Evolutionary conservation across 768 basidiomycete genomes (phyloP).

Genomic region (Collybia nuda): DNA sequence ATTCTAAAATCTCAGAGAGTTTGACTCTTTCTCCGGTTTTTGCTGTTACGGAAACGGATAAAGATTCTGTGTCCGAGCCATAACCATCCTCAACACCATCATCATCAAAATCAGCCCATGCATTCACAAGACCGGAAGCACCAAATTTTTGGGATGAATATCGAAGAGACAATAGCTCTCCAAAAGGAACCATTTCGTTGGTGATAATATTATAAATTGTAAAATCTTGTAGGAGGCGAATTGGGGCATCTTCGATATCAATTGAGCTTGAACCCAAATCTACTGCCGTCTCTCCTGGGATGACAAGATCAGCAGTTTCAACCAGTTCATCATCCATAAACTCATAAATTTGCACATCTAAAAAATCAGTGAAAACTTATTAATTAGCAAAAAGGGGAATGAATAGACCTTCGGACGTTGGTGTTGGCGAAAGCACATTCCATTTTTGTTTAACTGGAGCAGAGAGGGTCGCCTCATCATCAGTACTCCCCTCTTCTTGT

Average conservation of each 20-base stretch:
- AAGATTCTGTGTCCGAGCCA: slow-evolving; percentile 28
- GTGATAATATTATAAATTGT: slow-evolving; percentile 44
- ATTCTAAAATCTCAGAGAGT: slow-evolving; percentile 43
- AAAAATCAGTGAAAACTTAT: background rate
- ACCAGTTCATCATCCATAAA: slow-evolving; percentile 26
- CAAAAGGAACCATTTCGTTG: slow-evolving; percentile 37
- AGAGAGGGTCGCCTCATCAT: background rate
- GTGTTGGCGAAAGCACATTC: too few relatives aligned
- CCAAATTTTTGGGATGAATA: slow-evolving; percentile 22
- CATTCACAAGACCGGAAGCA: slow-evolving; percentile 40
- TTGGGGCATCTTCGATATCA: slow-evolving; percentile 42
- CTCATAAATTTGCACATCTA: slow-evolving; percentile 13
- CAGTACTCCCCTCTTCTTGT: background rate
- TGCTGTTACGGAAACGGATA: slow-evolving; percentile 17
- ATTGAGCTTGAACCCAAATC: slow-evolving; percentile 13
- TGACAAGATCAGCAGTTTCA: slow-evolving; percentile 39
- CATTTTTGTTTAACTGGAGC: background rate
- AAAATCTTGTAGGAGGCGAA: slow-evolving; percentile 57
- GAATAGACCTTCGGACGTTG: background rate
- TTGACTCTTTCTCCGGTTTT: slow-evolving; percentile 24
- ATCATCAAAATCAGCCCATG: slow-evolving; percentile 32
- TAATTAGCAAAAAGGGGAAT: background rate
- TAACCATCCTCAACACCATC: slow-evolving; percentile 27
- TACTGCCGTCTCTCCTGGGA: slow-evolving; percentile 40
- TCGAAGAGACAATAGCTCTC: slow-evolving; percentile 34